These are phyloP conservation scores for Corchorus capsularis DNA, from an alignment of 345 rosid species.

Conservation along the genomic window DNA sequence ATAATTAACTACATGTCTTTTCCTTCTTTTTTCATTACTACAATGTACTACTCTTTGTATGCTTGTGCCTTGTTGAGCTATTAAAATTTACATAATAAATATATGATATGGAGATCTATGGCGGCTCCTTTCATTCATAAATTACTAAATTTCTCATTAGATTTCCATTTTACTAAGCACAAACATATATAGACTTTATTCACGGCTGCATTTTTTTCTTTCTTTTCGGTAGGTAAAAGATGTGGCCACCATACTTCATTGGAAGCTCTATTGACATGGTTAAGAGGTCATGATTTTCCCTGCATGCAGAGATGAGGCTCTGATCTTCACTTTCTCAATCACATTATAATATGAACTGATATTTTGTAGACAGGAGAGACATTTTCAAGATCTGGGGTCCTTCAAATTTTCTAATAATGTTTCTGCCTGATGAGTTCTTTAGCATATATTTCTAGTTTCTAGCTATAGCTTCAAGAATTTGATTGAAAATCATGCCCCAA, in stretches of 20 bases:
- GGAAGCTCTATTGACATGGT: constrained; percentile 80
- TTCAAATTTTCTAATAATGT: constrained; percentile 7
- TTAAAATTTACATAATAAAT: constrained; percentile 17
- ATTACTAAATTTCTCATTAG: not conserved
- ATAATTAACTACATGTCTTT: constrained; percentile 9
- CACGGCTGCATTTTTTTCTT: constrained; percentile 43
- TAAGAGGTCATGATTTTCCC: constrained; percentile 25
- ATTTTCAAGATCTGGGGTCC: constrained; percentile 21
- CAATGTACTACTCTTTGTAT: constrained; percentile 29
- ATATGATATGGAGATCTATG: constrained; percentile 6
- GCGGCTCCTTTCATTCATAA: constrained; percentile 12
- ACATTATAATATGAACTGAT: constrained; percentile 23
- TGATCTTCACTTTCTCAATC: constrained; percentile 23
- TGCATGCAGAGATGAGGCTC: constrained; percentile 39
- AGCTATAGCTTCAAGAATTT: not conserved
- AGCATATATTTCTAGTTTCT: constrained; percentile 18
- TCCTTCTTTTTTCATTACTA: not conserved
- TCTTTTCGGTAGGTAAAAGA: constrained; percentile 76
- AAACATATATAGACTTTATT: constrained; percentile 30
- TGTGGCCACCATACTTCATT: constrained; percentile 98
- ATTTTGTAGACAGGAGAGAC: constrained; percentile 29
- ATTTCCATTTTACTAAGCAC: constrained; percentile 14
- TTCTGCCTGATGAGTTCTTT: not conserved
- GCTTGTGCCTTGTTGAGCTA: constrained; percentile 24
- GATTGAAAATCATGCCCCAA: not conserved